Percentiles rank a stretch among this genome's conserved stretches.
Conservation (phyloP, 345 rosid genomes). For the Pistacia vera region DNA sequence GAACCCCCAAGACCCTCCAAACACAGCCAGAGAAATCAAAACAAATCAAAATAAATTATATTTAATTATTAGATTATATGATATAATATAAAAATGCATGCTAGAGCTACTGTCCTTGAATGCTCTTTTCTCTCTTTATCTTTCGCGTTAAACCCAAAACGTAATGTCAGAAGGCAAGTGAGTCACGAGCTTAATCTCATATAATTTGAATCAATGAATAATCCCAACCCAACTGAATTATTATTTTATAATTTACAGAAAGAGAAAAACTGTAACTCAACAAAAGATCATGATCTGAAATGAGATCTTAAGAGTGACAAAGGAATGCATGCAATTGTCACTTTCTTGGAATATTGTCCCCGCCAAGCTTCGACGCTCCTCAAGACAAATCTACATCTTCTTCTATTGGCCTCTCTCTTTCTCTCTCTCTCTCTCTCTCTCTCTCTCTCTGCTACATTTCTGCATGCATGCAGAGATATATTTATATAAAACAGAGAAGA, state of each 20-base stretch:
- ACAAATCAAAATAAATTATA: too few relatives aligned
- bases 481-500: too few relatives aligned
- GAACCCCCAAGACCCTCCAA: too few relatives aligned
- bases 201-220: background rate
- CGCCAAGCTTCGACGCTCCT: background rate
- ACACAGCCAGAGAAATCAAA: background rate
- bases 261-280: background rate
- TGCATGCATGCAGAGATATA: constrained; percentile 7
- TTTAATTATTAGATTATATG: background rate
- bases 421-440: background rate
- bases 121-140: background rate
- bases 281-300: background rate
- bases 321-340: background rate
- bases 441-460: background rate
- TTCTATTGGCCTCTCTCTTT: too few relatives aligned
- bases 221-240: background rate
- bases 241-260: background rate
- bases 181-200: constrained; percentile 15
- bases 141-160: background rate
- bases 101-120: too few relatives aligned
- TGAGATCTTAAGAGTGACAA: background rate
- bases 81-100: background rate
- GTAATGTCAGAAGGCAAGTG: background rate
- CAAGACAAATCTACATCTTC: constrained; percentile 9
- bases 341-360: constrained; percentile 12